phyloP scores from a whole-genome alignment of 768 basidiomycete genomes.

The Tylopilus plumbeoviolaceoides region DNA sequence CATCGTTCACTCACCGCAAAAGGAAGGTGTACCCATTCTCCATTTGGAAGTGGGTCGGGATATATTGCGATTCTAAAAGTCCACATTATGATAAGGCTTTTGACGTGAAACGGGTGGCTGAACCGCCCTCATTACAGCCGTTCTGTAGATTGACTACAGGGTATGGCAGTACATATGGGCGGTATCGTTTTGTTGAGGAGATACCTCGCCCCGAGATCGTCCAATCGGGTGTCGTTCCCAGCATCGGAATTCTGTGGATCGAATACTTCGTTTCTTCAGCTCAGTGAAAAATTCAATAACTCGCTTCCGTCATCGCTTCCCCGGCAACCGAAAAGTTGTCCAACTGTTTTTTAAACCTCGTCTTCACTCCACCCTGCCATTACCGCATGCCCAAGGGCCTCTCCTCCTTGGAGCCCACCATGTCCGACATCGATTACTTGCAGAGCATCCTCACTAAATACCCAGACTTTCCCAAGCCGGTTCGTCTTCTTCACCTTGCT shows the following conservation, averaged over 20 bases:
- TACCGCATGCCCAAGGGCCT: constrained; percentile 1
- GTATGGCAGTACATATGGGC: too few species aligned
- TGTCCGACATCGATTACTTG: constrained; percentile 77
- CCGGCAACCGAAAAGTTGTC: constrained; percentile 4
- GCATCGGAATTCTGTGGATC: neutral
- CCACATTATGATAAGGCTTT: too few species aligned
- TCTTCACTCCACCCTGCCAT: neutral
- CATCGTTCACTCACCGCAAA: too few species aligned
- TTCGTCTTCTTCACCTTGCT: constrained; percentile 27
- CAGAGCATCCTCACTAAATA: constrained; percentile 56
- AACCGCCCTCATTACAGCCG: too few species aligned
- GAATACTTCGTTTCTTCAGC: neutral
- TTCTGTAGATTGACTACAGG: too few species aligned
- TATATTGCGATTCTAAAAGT: too few species aligned
- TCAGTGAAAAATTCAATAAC: constrained; percentile 5
- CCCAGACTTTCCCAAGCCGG: constrained; percentile 89
- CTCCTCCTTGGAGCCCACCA: constrained; percentile 25
- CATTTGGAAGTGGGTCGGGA: too few species aligned
- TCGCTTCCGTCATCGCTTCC: constrained; percentile 2
- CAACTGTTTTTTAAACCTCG: neutral
- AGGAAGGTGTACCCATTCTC: too few species aligned
- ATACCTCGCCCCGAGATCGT: too few species aligned
- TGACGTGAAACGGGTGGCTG: too few species aligned
- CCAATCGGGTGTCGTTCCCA: constrained; percentile 1
- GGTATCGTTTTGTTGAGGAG: too few species aligned